Evolutionary conservation across 2,329 filamentous ascomycete genomes (phyloP), one percentile per base, ranked within the genome.

Genomic region (Xylariales sp.): DNA sequence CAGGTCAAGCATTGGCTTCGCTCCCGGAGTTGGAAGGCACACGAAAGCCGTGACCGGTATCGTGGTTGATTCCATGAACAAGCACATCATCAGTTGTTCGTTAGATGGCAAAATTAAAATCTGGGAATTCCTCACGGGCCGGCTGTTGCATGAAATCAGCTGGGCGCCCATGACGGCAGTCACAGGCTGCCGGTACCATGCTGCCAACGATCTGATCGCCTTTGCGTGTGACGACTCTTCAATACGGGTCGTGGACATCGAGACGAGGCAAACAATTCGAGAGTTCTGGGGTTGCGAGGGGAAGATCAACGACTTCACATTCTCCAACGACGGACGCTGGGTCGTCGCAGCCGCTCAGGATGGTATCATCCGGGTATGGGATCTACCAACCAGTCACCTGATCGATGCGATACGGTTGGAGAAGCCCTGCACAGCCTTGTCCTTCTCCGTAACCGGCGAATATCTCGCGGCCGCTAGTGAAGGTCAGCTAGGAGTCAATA

Each of bases 91-190:
- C 29, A 95, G 89, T 43, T 95, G 89, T 57, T 85, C 88, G 2
- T 66, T 89, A 12, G 93, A 98, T 60, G 93, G 93, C 21, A 95
- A 85, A 60, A 75, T 97, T 52, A 97, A 96, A 67, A 97, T 98
- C 58, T 98, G 94, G 94, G 87, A 95, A 48, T 95, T 98, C 46
- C 63, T 81, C n/a, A 88, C 85, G 0, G 93, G 91, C 6, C 76
- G 79, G 30, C 72, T 97, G 3, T 57, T 86, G 10, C 77, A 91
- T 45, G 82, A 96, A 54, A 79, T 97, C 36, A 81, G 90, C 58
- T 95, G 89, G 85, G 78, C 83, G 30, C 78, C 78, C 4, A 87
- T 86, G 74, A 81, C 82, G 5, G 76, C 81, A 31, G 82, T 95
- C 37, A 86, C 80, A 1, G 81, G 77, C 13, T 81, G 91, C 50